phyloP scores from a whole-genome alignment of 2,329 filamentous ascomycete genomes.

The Didymella pinodella region DNA sequence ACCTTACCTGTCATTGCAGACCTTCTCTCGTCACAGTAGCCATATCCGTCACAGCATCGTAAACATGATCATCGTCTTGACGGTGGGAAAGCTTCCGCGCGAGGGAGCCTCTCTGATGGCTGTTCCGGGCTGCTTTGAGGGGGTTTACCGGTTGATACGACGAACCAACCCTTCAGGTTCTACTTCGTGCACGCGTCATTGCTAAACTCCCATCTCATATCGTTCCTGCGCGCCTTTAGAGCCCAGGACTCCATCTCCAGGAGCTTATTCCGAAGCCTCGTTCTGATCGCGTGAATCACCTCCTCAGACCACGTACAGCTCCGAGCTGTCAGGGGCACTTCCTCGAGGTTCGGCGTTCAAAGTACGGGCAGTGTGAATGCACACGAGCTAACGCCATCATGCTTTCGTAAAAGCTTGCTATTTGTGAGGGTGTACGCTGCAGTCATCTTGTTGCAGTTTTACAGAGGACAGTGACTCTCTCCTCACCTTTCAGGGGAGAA shows the following conservation, averaged over 20 bases:
- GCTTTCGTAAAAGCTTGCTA: neutral
- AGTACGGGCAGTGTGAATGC: neutral
- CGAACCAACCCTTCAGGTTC: neutral
- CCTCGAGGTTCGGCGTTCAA: neutral
- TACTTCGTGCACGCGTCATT: neutral
- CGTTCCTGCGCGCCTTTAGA: constrained; percentile 1
- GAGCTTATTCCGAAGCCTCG: neutral
- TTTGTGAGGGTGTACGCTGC: neutral
- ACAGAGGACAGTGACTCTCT: neutral
- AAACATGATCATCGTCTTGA: neutral
- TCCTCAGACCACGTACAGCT: neutral
- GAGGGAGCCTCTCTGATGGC: neutral
- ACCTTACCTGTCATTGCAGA: neutral
- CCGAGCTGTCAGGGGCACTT: neutral
- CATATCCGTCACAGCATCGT: neutral
- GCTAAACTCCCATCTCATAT: neutral
- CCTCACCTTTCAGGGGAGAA: neutral
- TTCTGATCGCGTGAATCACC: neutral
- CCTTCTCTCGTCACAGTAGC: neutral
- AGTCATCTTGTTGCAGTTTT: constrained; percentile 5
- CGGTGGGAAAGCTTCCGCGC: neutral
- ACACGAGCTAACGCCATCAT: neutral
- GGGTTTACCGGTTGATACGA: neutral
- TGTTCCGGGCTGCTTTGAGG: neutral
- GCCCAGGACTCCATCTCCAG: neutral